Base-by-base conservation (phyloP, 805 yeast genomes). In the Metschnikowia colocasiae region DNA sequence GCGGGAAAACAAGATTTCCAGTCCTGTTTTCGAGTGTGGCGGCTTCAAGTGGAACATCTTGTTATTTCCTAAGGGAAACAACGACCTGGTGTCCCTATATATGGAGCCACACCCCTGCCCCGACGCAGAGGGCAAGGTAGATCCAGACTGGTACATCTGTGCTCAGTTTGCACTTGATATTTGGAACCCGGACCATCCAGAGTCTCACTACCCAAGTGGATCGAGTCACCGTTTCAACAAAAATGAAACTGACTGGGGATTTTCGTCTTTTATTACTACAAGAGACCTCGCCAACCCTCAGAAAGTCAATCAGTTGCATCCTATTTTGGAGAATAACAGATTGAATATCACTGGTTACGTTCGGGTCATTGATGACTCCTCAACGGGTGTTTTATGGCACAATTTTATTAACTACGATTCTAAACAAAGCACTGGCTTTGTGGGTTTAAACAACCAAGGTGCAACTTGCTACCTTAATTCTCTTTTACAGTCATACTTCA, bases 401-500 rank as follows among this genome's bases (percentile, higher is more conserved):
- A 86, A 85, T 61, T 89, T 90, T 56, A 52, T 75, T 34, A 85
- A 87, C 59, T 87, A 87, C 66, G 89, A 94, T 65, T 90, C 97
- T 1, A 89, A 90, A 62, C 79, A 82, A 57, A 81, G 73, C 44
- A 88, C 98, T 0, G 97, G 98, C 0, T 90, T 76, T 62, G 96
- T 90, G 7, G 99, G 99, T 1, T 79, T 94, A 52, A 84, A 81
- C 55, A 94, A 94, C 61, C 99, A 94, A 69, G 99, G 99, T 53
- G 99, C 99, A 2, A 94, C 99, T 0, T 94, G 99, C 65, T 94
- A 94, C 67, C 78, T 94, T 61, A 94, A 94, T 64, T 92, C 98
- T 0, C 74, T 94, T 49, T 67, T 94, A 45, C 99, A 94, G 65
- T 87, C 96, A 9, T 86, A 94, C 56, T 94, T 76, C 63, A 88